Conservation (phyloP, 2,329 filamentous ascomycete species). For the Colletotrichum sp. region DNA sequence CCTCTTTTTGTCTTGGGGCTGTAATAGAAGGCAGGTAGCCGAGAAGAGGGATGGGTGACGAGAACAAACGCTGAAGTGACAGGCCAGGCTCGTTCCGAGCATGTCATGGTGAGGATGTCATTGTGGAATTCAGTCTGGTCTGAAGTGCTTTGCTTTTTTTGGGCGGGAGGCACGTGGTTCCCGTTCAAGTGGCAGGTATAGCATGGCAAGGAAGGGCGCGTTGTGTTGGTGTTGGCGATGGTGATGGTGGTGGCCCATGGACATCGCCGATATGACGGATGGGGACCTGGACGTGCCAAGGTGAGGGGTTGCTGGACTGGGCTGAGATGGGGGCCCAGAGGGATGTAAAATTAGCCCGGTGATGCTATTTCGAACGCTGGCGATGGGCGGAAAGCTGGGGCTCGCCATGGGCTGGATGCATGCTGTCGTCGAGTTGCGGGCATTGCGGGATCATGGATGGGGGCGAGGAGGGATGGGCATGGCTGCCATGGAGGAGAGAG, state of each 20-base stretch:
- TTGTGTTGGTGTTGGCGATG: not conserved
- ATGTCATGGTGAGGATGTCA: not conserved
- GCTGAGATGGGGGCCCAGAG: not conserved
- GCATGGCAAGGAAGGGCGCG: not conserved
- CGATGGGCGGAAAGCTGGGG: not conserved
- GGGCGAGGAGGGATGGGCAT: not conserved
- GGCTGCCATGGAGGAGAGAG: not conserved
- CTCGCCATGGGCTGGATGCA: not conserved
- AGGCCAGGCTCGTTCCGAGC: not conserved
- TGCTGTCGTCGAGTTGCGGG: not conserved
- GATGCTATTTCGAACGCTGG: conserved; percentile 16
- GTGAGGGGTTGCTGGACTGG: not conserved
- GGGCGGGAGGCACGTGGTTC: not conserved
- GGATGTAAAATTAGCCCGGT: conserved; percentile 8
- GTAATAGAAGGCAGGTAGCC: not conserved
- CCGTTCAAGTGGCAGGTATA: not conserved
- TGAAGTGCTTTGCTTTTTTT: not conserved
- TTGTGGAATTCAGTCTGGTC: not conserved
- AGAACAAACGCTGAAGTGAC: not conserved
- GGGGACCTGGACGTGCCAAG: not conserved
- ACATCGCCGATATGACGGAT: not conserved
- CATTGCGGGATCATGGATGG: not conserved
- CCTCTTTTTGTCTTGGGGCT: not conserved
- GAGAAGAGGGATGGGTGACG: not conserved
- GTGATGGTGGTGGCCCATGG: not conserved